Conservation (phyloP, 306 rosid genomes). For the Hylodesmum podocarpum region DNA sequence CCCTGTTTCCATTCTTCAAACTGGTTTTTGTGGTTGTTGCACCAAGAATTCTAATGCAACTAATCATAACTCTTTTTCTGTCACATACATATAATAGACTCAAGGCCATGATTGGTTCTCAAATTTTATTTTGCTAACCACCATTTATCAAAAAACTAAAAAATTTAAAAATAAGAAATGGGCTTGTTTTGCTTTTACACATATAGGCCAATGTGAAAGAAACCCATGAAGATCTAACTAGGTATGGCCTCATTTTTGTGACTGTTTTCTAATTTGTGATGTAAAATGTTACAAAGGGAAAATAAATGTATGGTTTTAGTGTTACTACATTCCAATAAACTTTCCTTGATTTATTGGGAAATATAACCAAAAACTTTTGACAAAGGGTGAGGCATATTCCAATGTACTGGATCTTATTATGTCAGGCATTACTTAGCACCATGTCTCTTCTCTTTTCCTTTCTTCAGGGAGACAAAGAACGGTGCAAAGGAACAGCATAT, state of each 20-base stretch:
- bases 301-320: background rate
- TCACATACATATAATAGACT: background rate
- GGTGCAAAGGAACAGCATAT: constrained; percentile 44
- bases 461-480: constrained; percentile 48
- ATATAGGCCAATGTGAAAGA: constrained; percentile 27
- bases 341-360: constrained; percentile 26
- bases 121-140: constrained; percentile 23
- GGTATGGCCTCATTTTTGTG: constrained; percentile 28
- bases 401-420: constrained; percentile 31
- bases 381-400: constrained; percentile 37
- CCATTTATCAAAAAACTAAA: background rate
- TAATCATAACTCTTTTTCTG: constrained; percentile 20
- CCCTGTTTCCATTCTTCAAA: constrained; percentile 29
- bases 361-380: constrained; percentile 5
- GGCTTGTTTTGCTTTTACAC: constrained; percentile 25
- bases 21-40: constrained; percentile 34
- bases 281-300: background rate
- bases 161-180: background rate
- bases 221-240: constrained; percentile 19
- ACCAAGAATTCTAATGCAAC: constrained; percentile 14
- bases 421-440: constrained; percentile 43
- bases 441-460: constrained; percentile 49
- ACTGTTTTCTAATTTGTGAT: constrained; percentile 25
- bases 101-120: constrained; percentile 25
- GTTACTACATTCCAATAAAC: constrained; percentile 17